Evolutionary conservation across 768 basidiomycete genomes (phyloP).

Genomic region (Tylopilus subfusipes): DNA sequence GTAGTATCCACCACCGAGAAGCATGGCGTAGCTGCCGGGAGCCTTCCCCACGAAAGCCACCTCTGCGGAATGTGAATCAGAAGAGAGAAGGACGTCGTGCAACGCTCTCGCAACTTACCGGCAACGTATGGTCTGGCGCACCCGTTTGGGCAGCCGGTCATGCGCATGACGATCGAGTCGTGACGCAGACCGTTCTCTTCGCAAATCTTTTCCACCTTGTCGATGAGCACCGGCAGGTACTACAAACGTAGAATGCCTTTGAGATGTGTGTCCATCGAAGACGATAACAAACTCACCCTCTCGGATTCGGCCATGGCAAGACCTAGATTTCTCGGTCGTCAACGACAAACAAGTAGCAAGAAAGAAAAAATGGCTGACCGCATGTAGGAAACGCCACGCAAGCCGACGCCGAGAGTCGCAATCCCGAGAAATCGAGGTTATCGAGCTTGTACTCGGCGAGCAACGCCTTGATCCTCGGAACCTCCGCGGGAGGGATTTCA

Average conservation of each 20-base stretch:
- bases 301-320: conserved; percentile 81
- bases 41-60: conserved; percentile 97
- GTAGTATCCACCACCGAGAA: conserved; percentile 93
- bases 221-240: conserved; percentile 90
- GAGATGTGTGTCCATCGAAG: conserved; percentile 18
- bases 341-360: neutral
- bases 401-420: conserved; percentile 87
- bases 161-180: conserved; percentile 96
- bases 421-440: conserved; percentile 71
- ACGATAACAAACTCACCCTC: conserved; percentile 39
- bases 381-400: conserved; percentile 99
- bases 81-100: neutral
- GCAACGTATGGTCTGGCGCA: conserved; percentile 93
- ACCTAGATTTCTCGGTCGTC: conserved; percentile 31
- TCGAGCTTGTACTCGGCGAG: conserved; percentile 87
- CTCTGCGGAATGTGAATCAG: conserved; percentile 45
- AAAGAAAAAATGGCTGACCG: conserved; percentile 36
- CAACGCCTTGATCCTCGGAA: conserved; percentile 73
- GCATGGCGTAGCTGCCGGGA: conserved; percentile 87
- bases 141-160: conserved; percentile 96
- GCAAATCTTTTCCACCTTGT: conserved; percentile 93
- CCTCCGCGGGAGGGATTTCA: conserved; percentile 70
- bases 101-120: conserved; percentile 40
- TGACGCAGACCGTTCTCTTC: conserved; percentile 91
- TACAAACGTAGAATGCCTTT: conserved; percentile 40